Conservation (phyloP, 805 yeast species). For the Candida multigemmis region DNA sequence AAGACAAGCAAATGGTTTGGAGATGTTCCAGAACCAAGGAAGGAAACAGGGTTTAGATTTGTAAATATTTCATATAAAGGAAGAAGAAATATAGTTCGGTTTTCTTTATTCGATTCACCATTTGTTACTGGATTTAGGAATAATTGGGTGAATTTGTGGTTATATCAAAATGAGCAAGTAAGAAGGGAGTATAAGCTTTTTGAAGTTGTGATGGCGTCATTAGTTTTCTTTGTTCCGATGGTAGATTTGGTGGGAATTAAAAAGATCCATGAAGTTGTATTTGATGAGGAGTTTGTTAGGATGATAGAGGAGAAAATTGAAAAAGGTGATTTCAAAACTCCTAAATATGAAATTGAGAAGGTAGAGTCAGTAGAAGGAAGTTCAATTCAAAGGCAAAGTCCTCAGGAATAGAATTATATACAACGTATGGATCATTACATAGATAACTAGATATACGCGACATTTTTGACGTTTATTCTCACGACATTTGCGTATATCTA, state of each 20-base stretch:
- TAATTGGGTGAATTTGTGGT: conserved; percentile 26
- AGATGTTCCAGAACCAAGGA: conserved; percentile 5
- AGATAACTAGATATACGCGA: no score
- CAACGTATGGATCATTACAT: no score
- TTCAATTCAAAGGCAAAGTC: no score
- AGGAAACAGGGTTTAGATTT: conserved; percentile 28
- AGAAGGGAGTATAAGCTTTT: conserved; percentile 3
- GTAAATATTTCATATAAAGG: conserved; percentile 29
- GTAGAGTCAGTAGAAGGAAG: no score
- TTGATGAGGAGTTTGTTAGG: conserved; percentile 6
- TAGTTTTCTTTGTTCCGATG: conserved; percentile 12
- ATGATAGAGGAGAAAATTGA: conserved; percentile 7
- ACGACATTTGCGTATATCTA: no score
- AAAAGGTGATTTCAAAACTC: no score
- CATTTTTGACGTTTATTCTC: no score
- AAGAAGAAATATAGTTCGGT: conserved; percentile 27
- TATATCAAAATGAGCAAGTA: conserved; percentile 5
- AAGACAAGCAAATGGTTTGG: conserved; percentile 1
- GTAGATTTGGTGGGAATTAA: conserved; percentile 7
- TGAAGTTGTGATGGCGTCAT: conserved; percentile 7
- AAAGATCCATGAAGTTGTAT: neutral
- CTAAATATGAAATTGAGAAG: no score
- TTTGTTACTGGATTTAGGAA: conserved; percentile 26
- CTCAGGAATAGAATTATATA: no score
- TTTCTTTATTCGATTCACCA: conserved; percentile 19